phyloP scores from a whole-genome alignment of 225 moss, liverwort and hornwort species.

The Rhytidiadelphus loreus region DNA sequence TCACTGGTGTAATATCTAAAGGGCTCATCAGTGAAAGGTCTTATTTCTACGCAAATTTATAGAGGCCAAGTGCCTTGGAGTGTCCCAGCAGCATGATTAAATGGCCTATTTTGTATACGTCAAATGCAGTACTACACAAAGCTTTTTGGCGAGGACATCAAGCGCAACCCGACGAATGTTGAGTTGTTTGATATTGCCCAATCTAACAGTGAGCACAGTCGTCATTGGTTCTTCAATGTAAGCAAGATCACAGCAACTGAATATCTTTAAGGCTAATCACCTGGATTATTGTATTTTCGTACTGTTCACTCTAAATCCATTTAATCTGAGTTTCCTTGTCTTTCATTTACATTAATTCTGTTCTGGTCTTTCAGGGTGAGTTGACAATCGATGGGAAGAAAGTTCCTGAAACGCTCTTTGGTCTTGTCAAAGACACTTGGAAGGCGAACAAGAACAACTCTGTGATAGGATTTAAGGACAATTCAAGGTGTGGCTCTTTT shows the following conservation, averaged over 20 bases:
- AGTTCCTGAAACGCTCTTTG: slow-evolving; percentile 57
- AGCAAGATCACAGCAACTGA: not conserved
- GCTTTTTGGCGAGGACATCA: slow-evolving; percentile 72
- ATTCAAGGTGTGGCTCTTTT: slow-evolving; percentile 58
- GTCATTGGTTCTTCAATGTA: slow-evolving; percentile 99
- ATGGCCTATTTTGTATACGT: not conserved
- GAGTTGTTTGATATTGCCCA: slow-evolving; percentile 98
- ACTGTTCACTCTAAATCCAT: not conserved
- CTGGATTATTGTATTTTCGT: not conserved
- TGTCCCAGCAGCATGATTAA: not conserved
- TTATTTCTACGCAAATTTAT: not conserved
- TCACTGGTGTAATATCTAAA: not conserved
- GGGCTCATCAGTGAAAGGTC: not conserved
- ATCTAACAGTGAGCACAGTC: slow-evolving; percentile 98
- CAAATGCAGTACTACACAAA: slow-evolving; percentile 75
- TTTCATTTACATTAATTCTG: not conserved
- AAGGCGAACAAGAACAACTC: slow-evolving; percentile 82
- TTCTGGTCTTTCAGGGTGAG: slow-evolving; percentile 43
- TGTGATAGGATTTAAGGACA: slow-evolving; percentile 94
- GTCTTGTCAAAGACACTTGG: slow-evolving; percentile 94
- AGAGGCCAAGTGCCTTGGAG: not conserved
- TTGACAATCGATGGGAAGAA: slow-evolving; percentile 74
- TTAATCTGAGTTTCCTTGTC: not conserved
- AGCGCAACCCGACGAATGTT: slow-evolving; percentile 94
- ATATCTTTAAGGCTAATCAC: not conserved